phyloP scores from a whole-genome alignment of 2,329 filamentous ascomycete species.

The Colletotrichum sp. region DNA sequence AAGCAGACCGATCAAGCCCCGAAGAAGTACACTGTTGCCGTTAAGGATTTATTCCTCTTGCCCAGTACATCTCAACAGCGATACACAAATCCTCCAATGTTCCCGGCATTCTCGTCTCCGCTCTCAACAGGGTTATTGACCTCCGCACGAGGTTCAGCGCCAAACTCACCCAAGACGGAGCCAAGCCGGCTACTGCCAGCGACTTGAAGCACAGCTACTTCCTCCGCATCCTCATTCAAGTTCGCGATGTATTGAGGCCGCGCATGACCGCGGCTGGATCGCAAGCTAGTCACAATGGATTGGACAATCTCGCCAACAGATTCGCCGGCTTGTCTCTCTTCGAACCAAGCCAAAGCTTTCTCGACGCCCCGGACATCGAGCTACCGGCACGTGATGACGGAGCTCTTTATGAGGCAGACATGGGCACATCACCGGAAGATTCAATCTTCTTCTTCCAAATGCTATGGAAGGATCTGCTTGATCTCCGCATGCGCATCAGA shows the following conservation, averaged over 20 bases:
- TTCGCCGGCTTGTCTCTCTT: conserved; percentile 39
- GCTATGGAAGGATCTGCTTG: conserved; percentile 33
- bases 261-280: conserved; percentile 27
- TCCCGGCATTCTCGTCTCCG: conserved; percentile 30
- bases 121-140: conserved; percentile 41
- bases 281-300: not conserved
- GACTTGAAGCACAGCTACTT: conserved; percentile 37
- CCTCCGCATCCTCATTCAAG: conserved; percentile 35
- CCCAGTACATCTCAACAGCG: conserved; percentile 37
- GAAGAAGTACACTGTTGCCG: conserved; percentile 36
- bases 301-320: not conserved
- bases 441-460: conserved; percentile 28
- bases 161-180: conserved; percentile 23
- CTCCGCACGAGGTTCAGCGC: conserved; percentile 32
- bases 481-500: conserved; percentile 28
- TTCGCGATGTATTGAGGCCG: conserved; percentile 33
- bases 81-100: conserved; percentile 27
- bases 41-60: conserved; percentile 43
- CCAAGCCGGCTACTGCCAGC: conserved; percentile 18
- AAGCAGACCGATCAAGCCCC: not conserved
- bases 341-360: conserved; percentile 41
- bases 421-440: conserved; percentile 23
- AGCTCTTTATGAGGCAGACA: conserved; percentile 34
- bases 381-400: conserved; percentile 1
- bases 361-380: conserved; percentile 32